Evolutionary conservation across 2,329 filamentous ascomycete genomes (phyloP).

Genomic region (Davidsoniella eucalypti): DNA sequence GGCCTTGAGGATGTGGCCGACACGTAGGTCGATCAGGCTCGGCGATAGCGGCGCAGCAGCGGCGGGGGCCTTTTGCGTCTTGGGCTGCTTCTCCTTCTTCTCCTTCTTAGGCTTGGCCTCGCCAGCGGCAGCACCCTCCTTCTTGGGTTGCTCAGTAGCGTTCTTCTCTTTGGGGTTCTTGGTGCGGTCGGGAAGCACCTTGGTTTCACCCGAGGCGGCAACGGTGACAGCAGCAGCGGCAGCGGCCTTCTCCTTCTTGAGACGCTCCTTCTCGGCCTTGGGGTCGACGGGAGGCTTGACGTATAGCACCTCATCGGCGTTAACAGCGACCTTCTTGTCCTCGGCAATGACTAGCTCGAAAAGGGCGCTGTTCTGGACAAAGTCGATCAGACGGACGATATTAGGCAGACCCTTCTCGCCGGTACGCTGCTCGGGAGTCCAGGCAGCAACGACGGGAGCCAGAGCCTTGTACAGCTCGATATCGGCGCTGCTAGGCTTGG

Average conservation of each 20-base stretch:
- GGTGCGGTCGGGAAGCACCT: constrained; percentile 40
- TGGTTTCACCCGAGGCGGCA: constrained; percentile 28
- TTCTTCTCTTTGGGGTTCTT: constrained; percentile 47
- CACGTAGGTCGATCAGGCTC: constrained; percentile 78
- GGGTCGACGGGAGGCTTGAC: constrained; percentile 78
- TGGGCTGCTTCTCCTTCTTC: constrained; percentile 79
- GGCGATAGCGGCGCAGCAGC: constrained; percentile 66
- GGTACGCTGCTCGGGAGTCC: constrained; percentile 74
- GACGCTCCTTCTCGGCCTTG: constrained; percentile 88
- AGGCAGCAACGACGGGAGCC: constrained; percentile 58
- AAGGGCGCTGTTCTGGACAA: constrained; percentile 78
- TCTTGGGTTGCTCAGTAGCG: constrained; percentile 30
- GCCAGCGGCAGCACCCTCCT: constrained; percentile 21
- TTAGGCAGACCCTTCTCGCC: constrained; percentile 80
- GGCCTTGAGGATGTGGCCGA: constrained; percentile 93
- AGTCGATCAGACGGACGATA: constrained; percentile 82
- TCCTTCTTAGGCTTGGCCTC: constrained; percentile 52
- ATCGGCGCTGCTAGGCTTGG: constrained; percentile 79
- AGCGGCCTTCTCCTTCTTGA: constrained; percentile 89
- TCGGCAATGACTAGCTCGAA: constrained; percentile 53
- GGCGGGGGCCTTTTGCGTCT: constrained; percentile 50
- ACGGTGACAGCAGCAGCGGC: constrained; percentile 36
- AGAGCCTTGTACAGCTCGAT: constrained; percentile 67
- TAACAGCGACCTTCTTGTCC: constrained; percentile 60
- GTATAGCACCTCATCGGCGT: constrained; percentile 66